A percentile compares a stretch with the other conserved stretches of the same genome.
phyloP scores from a whole-genome alignment of 2,329 filamentous ascomycete species.

The Passalora sequoiae region DNA sequence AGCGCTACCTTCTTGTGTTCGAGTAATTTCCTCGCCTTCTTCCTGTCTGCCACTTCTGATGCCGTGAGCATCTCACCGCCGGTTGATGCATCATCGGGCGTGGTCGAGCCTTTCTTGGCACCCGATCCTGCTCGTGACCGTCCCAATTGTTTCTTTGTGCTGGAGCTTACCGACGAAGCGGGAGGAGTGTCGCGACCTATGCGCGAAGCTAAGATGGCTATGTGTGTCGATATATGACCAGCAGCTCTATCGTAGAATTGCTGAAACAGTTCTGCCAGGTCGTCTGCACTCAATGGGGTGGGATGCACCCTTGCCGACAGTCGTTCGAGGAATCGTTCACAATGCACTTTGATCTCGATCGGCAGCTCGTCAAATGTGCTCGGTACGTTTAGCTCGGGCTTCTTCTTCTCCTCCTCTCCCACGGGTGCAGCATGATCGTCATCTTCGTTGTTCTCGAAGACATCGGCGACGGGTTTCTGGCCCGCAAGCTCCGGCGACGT shows the following conservation, averaged over 20 bases:
- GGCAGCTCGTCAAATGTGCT: constrained; percentile 83
- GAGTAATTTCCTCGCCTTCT: constrained; percentile 69
- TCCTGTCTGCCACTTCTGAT: constrained; percentile 74
- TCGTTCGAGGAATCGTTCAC: constrained; percentile 88
- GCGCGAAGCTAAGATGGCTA: constrained; percentile 69
- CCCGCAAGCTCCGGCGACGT: constrained; percentile 32
- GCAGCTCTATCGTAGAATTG: constrained; percentile 84
- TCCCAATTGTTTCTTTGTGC: constrained; percentile 46
- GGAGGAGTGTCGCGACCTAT: constrained; percentile 64
- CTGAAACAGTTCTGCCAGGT: constrained; percentile 80
- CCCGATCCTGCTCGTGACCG: constrained; percentile 36
- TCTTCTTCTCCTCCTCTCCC: constrained; percentile 19
- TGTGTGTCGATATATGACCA: constrained; percentile 78
- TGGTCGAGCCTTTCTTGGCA: constrained; percentile 31
- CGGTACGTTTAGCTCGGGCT: constrained; percentile 40
- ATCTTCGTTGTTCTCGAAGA: constrained; percentile 40
- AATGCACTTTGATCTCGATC: constrained; percentile 85
- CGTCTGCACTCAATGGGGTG: constrained; percentile 75
- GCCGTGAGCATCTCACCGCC: constrained; percentile 72
- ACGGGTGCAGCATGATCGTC: constrained; percentile 31
- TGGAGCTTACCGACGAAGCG: constrained; percentile 53
- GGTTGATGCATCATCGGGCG: constrained; percentile 33
- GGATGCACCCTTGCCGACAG: constrained; percentile 81
- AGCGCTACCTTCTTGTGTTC: constrained; percentile 71
- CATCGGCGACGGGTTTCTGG: constrained; percentile 36